Evolutionary conservation across 1,139 yeast genomes (phyloP).

Genomic region (Kodamaea sp.): DNA sequence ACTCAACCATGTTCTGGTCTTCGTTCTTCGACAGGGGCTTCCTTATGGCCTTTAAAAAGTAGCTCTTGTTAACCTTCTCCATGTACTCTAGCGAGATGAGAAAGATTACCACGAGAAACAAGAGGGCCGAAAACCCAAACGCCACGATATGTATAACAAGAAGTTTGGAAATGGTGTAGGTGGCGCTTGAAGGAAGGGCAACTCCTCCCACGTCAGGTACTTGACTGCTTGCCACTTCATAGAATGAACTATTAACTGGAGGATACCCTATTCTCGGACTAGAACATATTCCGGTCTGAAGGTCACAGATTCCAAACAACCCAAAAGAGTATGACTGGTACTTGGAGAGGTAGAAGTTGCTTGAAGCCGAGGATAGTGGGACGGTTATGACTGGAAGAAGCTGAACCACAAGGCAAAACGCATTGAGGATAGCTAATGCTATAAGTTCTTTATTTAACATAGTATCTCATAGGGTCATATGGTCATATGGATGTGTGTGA

Average conservation of each 20-base stretch:
- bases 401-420: conserved; percentile 37
- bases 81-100: conserved; percentile 12
- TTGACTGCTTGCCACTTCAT: conserved; percentile 8
- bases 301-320: conserved; percentile 47
- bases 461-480: too few species aligned
- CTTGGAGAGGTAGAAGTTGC: conserved; percentile 30
- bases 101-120: conserved; percentile 22
- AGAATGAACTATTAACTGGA: conserved; percentile 22
- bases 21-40: conserved; percentile 3
- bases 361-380: conserved; percentile 34
- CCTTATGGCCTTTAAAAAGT: conserved; percentile 5
- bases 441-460: conserved; percentile 30
- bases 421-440: conserved; percentile 21
- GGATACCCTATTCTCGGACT: conserved; percentile 42
- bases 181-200: conserved; percentile 42
- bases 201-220: conserved; percentile 24
- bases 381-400: conserved; percentile 46
- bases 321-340: conserved; percentile 41
- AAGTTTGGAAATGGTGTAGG: conserved; percentile 43
- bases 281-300: conserved; percentile 29
- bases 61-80: conserved; percentile 8
- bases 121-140: conserved; percentile 34
- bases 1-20: conserved; percentile 1
- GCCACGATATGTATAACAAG: conserved; percentile 49
- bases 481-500: too few species aligned